Conservation (phyloP, 1,284 basidiomycete species). For the Rhizoctonia solani region DNA sequence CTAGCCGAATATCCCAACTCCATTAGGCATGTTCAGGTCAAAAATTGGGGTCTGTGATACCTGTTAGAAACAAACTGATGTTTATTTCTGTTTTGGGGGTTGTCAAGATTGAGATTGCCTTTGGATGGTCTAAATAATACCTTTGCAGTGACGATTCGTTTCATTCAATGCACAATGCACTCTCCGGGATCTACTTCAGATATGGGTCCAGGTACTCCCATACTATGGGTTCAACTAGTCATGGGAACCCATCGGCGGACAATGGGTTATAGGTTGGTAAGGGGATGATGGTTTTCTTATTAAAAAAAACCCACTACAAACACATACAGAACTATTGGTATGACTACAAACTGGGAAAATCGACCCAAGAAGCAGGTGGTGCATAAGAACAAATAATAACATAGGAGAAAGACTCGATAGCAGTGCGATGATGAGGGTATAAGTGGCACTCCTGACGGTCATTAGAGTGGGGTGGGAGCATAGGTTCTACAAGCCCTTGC, state of each 20-base stretch:
- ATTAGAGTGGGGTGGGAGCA: neutral
- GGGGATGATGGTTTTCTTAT: neutral
- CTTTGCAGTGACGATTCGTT: no score
- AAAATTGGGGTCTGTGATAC: neutral
- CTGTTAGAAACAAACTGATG: neutral
- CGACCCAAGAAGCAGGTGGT: constrained; percentile 1
- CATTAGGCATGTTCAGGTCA: neutral
- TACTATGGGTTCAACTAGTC: no score
- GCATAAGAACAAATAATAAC: constrained; percentile 27
- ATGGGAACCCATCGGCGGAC: no score
- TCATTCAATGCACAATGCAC: no score
- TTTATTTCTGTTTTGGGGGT: neutral
- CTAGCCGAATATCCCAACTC: neutral
- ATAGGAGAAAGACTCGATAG: constrained; percentile 8
- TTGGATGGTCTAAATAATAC: no score
- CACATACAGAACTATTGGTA: neutral
- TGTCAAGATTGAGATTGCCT: neutral
- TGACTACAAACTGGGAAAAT: constrained; percentile 3
- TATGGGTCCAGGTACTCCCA: no score
- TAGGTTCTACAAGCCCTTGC: neutral
- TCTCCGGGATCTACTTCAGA: no score
- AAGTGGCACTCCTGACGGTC: constrained; percentile 25
- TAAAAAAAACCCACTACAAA: neutral
- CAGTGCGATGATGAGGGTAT: constrained; percentile 21
- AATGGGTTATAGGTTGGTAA: no score